A percentile compares a stretch with the other conserved stretches of the same genome.
These are phyloP conservation scores for Rhodotorula babjevae DNA, from an alignment of 768 basidiomycete genomes.

Conservation along the genomic window DNA sequence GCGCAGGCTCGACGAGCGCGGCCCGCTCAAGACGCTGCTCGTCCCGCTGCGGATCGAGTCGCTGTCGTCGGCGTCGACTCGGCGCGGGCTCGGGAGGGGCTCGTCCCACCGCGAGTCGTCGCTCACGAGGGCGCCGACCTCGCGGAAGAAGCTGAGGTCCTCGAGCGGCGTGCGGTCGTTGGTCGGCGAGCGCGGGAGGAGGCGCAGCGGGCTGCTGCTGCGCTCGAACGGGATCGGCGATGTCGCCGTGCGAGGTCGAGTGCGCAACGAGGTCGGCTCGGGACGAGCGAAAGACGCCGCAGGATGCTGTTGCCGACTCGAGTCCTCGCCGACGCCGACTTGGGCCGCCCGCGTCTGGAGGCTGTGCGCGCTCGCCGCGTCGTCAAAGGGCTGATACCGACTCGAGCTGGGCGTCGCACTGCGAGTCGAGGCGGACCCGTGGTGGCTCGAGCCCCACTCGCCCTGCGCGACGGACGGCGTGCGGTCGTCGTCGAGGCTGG, in stretches of 20 bases:
- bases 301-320: background rate
- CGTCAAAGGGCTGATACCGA: background rate
- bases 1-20: slow-evolving; percentile 10
- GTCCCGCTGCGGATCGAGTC: slow-evolving; percentile 13
- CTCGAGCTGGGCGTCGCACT: slow-evolving; percentile 11
- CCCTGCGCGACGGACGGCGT: background rate
- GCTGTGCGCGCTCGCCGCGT: slow-evolving; percentile 1
- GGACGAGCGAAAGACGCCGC: background rate
- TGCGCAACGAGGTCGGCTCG: background rate
- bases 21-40: background rate
- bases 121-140: slow-evolving; percentile 5
- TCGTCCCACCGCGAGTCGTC: background rate
- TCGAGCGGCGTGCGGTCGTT: slow-evolving; percentile 31
- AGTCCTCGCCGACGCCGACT: background rate
- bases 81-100: background rate
- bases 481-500: background rate
- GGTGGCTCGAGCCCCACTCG: too few relatives aligned
- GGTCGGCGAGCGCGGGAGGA: slow-evolving; percentile 27
- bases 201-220: slow-evolving; percentile 14
- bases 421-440: background rate
- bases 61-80: background rate
- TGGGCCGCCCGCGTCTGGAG: background rate
- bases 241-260: background rate
- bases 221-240: background rate
- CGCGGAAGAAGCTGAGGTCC: slow-evolving; percentile 31